These are phyloP conservation scores for Prunus kanzakura DNA, from an alignment of 306 rosid species.

Conservation along the genomic window DNA sequence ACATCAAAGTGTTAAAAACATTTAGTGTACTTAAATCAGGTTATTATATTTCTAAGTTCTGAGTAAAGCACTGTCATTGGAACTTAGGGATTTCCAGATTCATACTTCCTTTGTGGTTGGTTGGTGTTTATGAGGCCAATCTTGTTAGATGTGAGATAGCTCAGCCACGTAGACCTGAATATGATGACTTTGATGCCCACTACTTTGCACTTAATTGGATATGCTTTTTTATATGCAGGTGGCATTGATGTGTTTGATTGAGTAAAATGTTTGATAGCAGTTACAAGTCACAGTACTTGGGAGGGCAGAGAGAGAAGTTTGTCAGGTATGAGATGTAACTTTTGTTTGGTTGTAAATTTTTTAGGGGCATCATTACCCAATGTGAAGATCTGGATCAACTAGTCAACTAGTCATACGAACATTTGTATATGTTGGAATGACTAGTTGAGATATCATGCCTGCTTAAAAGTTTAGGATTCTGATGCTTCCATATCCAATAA, in stretches of 20 bases:
- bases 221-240: constrained; percentile 38
- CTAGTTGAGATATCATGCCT: background rate
- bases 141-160: background rate
- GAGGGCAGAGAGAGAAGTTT: constrained; percentile 77
- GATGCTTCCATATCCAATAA: background rate
- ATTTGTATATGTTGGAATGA: background rate
- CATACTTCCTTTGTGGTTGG: background rate
- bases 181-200: background rate
- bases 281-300: constrained; percentile 63
- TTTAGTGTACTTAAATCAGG: background rate
- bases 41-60: background rate
- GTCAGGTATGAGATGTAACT: constrained; percentile 52
- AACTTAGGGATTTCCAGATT: background rate
- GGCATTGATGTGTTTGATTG: constrained; percentile 34
- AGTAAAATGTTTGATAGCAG: constrained; percentile 66
- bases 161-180: background rate
- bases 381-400: background rate
- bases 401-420: background rate
- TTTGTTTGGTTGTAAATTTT: constrained; percentile 16
- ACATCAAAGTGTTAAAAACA: background rate
- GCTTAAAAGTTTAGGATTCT: background rate
- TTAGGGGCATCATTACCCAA: background rate
- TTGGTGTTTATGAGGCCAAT: background rate
- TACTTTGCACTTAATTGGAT: background rate
- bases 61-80: background rate